These are phyloP conservation scores for Bromus sterilis DNA, from an alignment of 176 grass and related monocot species.

Conservation along the genomic window DNA sequence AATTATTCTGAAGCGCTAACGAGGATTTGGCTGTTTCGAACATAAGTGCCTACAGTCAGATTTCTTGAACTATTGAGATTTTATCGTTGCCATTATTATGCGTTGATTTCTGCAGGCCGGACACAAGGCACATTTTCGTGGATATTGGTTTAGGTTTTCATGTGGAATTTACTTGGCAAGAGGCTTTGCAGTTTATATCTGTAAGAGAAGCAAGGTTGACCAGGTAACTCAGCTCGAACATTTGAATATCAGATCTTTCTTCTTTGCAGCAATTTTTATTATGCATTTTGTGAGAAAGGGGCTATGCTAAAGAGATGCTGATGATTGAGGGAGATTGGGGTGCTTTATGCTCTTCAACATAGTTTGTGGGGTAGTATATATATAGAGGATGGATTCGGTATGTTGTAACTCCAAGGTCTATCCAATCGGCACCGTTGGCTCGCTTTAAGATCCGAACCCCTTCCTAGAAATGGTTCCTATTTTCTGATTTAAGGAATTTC, in stretches of 20 bases:
- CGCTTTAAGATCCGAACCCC: too few species aligned
- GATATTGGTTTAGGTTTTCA: conserved; percentile 91
- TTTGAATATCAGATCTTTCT: neutral
- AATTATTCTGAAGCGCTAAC: neutral
- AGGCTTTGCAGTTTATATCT: conserved; percentile 86
- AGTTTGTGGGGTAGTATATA: neutral
- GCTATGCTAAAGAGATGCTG: neutral
- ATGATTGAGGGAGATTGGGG: neutral
- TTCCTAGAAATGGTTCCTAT: too few species aligned
- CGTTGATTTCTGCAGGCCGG: conserved; percentile 39
- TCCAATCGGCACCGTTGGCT: too few species aligned
- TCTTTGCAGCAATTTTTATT: neutral
- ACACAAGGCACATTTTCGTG: conserved; percentile 80
- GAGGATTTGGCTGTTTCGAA: neutral
- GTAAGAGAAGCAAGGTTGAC: conserved; percentile 67
- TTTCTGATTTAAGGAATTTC: too few species aligned
- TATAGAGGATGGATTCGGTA: too few species aligned
- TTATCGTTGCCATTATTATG: neutral
- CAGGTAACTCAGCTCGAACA: conserved; percentile 31
- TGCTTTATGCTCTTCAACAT: neutral
- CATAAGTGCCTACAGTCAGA: neutral
- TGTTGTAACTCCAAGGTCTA: too few species aligned
- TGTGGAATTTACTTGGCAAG: conserved; percentile 90
- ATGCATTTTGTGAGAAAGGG: neutral
- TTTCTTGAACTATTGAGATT: neutral